Evolutionary conservation across 2,329 filamentous ascomycete genomes (phyloP).

Genomic region (Colletotrichum limetticola): DNA sequence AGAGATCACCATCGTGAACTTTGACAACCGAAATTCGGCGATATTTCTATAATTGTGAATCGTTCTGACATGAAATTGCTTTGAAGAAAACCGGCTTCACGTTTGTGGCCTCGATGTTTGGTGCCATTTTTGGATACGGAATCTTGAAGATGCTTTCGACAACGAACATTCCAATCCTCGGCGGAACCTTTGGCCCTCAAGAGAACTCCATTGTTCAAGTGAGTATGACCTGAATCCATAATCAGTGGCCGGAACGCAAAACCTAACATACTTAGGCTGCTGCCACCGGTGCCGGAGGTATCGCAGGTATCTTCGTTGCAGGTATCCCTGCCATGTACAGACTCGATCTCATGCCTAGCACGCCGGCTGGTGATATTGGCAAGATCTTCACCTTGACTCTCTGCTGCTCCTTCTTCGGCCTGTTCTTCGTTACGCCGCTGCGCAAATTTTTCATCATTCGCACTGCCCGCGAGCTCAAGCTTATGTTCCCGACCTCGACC

Average conservation of each 20-base stretch:
- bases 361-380: conserved; percentile 65
- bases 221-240: accelerated
- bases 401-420: conserved; percentile 72
- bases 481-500: conserved; percentile 69
- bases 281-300: conserved; percentile 68
- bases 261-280: conserved; percentile 56
- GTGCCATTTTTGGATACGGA: conserved; percentile 68
- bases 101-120: conserved; percentile 59
- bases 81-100: conserved; percentile 62
- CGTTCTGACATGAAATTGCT: neutral
- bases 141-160: conserved; percentile 65
- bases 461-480: conserved; percentile 67
- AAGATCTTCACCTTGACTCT: conserved; percentile 69
- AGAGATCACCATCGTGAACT: too few relatives aligned
- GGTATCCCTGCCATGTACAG: conserved; percentile 71
- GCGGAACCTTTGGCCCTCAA: conserved; percentile 66
- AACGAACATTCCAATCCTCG: conserved; percentile 61
- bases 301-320: conserved; percentile 67
- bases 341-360: conserved; percentile 58
- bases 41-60: neutral
- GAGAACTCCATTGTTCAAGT: conserved; percentile 55
- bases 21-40: neutral
- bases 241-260: too few relatives aligned
- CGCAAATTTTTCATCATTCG: conserved; percentile 77
- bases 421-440: conserved; percentile 71